These are phyloP conservation scores for Orbilia oligospora DNA, from an alignment of 2,329 filamentous ascomycete species.

Conservation along the genomic window DNA sequence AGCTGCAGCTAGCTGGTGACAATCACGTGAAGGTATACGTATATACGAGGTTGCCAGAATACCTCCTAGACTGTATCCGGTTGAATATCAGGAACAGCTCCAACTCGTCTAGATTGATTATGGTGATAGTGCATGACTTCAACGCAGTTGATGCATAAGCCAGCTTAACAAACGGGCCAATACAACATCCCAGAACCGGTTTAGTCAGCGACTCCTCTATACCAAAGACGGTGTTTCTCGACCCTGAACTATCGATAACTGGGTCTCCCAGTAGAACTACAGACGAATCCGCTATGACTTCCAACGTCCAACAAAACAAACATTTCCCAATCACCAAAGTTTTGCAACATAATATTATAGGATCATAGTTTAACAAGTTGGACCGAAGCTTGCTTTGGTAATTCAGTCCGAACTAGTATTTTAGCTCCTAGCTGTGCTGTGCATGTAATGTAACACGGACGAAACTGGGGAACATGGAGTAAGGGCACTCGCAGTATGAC, in stretches of 20 bases:
- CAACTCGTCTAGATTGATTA: conserved; percentile 2
- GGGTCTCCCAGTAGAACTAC: not conserved
- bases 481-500: conserved; percentile 12
- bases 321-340: not conserved
- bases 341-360: conserved; percentile 3
- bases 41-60: not conserved
- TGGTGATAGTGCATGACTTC: conserved; percentile 4
- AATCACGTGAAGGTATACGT: conserved; percentile 23
- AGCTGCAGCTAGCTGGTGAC: conserved; percentile 1
- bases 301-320: conserved; percentile 20
- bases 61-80: conserved; percentile 10
- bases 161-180: conserved; percentile 20
- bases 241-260: conserved; percentile 8
- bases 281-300: not conserved
- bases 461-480: conserved; percentile 12
- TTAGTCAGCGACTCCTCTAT: conserved; percentile 22
- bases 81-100: conserved; percentile 24
- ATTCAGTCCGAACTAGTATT: not conserved
- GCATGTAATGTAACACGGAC: conserved; percentile 11
- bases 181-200: conserved; percentile 1
- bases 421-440: conserved; percentile 22
- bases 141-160: conserved; percentile 12
- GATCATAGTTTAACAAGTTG: not conserved
- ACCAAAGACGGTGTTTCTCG: not conserved
- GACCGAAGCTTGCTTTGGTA: not conserved